A percentile compares a stretch with the other conserved stretches of the same genome.
Conservation (phyloP, 1,284 basidiomycete genomes). For the Cutaneotrichosporon daszewskae region DNA sequence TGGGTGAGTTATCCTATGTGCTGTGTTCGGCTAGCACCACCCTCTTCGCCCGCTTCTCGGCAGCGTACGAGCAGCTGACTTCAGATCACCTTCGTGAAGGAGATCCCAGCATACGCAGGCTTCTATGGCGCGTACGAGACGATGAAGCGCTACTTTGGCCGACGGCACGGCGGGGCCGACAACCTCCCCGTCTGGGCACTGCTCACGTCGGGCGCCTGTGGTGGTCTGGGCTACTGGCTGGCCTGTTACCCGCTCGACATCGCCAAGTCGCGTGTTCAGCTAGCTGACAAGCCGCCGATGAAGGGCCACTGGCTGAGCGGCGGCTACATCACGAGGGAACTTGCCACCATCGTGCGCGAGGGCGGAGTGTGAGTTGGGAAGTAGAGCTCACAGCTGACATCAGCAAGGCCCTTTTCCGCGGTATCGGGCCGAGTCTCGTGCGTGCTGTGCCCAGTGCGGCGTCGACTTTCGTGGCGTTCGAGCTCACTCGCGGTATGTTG, state of each 20-base stretch:
- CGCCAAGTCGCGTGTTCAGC: slow-evolving; percentile 82
- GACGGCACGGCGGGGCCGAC: slow-evolving; percentile 20
- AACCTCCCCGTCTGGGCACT: slow-evolving; percentile 83
- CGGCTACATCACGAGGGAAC: slow-evolving; percentile 69
- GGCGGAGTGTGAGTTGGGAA: slow-evolving; percentile 59
- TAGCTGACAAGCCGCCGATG: slow-evolving; percentile 67
- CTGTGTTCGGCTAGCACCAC: too few relatives aligned
- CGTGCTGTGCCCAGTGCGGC: slow-evolving; percentile 84
- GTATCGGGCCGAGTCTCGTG: slow-evolving; percentile 63
- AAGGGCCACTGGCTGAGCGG: slow-evolving; percentile 57
- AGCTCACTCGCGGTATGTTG: slow-evolving; percentile 62
- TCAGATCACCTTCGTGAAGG: slow-evolving; percentile 82
- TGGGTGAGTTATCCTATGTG: slow-evolving; percentile 71
- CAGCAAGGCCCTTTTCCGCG: slow-evolving; percentile 66
- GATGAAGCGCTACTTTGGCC: slow-evolving; percentile 68
- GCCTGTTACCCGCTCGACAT: slow-evolving; percentile 89
- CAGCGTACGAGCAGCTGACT: background rate
- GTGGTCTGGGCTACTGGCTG: slow-evolving; percentile 91
- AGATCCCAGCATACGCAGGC: slow-evolving; percentile 93
- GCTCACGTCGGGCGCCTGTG: slow-evolving; percentile 76
- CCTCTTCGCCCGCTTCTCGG: too few relatives aligned
- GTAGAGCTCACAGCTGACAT: slow-evolving; percentile 1
- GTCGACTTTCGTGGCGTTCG: slow-evolving; percentile 86
- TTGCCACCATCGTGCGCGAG: slow-evolving; percentile 63
- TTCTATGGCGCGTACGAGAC: slow-evolving; percentile 72